phyloP scores from a whole-genome alignment of 176 grass and related monocot genomes.

The Leersia perrieri region DNA sequence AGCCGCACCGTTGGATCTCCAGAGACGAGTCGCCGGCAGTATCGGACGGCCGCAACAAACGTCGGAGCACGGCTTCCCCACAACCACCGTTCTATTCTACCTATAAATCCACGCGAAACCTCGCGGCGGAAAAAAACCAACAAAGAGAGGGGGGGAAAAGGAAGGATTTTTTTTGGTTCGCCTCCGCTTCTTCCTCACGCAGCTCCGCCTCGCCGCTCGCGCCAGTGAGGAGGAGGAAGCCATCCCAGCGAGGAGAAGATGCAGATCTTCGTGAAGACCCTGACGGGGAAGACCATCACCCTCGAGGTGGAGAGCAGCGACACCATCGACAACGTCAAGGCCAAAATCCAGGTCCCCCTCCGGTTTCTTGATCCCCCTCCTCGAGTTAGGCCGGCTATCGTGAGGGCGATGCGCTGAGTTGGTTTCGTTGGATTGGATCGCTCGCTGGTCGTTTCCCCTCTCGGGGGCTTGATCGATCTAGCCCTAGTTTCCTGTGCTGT shows the following conservation, averaged over 20 bases:
- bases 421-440: background rate
- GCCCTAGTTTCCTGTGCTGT: background rate
- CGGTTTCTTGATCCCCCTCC: background rate
- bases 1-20: background rate
- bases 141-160: background rate
- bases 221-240: background rate
- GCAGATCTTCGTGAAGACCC: constrained; percentile 80
- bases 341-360: constrained; percentile 69
- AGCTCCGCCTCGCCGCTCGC: background rate
- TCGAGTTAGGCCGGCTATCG: background rate
- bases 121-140: too few relatives aligned
- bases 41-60: too few relatives aligned
- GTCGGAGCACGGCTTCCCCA: background rate
- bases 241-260: constrained; percentile 22
- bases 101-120: constrained; percentile 14
- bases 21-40: too few relatives aligned
- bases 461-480: constrained; percentile 2
- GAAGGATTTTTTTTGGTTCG: background rate
- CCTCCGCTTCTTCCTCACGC: constrained; percentile 5
- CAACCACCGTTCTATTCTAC: background rate
- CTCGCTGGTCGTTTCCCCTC: background rate
- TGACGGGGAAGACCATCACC: constrained; percentile 90
- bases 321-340: constrained; percentile 91
- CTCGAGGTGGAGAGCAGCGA: constrained; percentile 97
- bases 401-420: background rate